Percentiles rank a stretch among this genome's conserved stretches.
phyloP scores from a whole-genome alignment of 176 grass and related monocot species.

The Carex scoparia region DNA sequence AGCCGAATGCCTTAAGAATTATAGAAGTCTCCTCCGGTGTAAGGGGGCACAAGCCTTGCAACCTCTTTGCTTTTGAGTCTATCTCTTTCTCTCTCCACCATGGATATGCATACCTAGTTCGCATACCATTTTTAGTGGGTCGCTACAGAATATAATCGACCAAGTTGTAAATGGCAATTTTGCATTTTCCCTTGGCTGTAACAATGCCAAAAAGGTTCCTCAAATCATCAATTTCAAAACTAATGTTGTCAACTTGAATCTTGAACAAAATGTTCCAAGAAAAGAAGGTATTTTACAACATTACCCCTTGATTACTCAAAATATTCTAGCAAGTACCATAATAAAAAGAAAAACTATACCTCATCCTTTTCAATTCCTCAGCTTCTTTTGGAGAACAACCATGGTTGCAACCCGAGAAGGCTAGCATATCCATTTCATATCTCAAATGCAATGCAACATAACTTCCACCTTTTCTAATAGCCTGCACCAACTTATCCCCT shows the following conservation, averaged over 20 bases:
- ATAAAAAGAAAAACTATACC: constrained; percentile 40
- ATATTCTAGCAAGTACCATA: not conserved
- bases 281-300: not conserved
- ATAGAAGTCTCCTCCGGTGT: constrained; percentile 76
- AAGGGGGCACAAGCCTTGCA: constrained; percentile 85
- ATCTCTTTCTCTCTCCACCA: constrained; percentile 99
- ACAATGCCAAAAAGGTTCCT: not conserved
- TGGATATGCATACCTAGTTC: constrained; percentile 83
- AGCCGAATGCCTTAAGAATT: constrained; percentile 74
- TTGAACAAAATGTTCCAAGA: not conserved
- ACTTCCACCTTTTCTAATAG: constrained; percentile 48
- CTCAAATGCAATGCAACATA: constrained; percentile 93
- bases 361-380: constrained; percentile 85
- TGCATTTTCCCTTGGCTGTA: not conserved
- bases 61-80: constrained; percentile 67
- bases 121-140: constrained; percentile 13
- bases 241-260: not conserved
- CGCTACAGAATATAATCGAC: not conserved
- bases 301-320: not conserved
- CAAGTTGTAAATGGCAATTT: not conserved
- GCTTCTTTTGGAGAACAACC: constrained; percentile 70
- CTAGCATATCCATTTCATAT: constrained; percentile 98
- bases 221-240: not conserved
- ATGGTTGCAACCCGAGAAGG: constrained; percentile 95
- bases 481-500: constrained; percentile 58